Conservation (phyloP, 73 alveolate species). For the Symbiodinium natans region DNA sequence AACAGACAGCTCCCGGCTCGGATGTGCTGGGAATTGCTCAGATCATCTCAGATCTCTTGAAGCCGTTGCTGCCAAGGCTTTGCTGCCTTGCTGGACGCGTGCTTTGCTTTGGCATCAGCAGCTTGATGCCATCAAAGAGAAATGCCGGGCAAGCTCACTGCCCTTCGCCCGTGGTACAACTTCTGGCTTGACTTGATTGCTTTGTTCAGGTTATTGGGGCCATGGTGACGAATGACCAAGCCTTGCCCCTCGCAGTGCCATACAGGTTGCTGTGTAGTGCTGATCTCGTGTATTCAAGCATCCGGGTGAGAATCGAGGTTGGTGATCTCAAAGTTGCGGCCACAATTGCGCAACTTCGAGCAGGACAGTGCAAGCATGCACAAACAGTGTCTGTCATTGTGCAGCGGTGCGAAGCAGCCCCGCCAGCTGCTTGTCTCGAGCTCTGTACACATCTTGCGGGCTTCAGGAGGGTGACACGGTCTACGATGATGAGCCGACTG, state of each 20-base stretch:
- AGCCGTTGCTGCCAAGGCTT: not conserved
- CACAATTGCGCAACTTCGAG: slow-evolving; percentile 51
- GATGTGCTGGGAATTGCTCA: not conserved
- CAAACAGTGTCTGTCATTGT: not conserved
- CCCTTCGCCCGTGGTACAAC: no score
- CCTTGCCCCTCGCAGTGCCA: not conserved
- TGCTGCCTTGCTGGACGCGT: not conserved
- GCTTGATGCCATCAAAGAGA: not conserved
- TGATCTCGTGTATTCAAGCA: not conserved
- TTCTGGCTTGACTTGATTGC: no score
- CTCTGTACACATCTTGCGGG: not conserved
- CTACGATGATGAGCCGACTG: slow-evolving; percentile 1
- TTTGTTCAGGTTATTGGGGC: slow-evolving; percentile 49
- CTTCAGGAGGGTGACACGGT: slow-evolving; percentile 28
- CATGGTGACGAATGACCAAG: slow-evolving; percentile 75
- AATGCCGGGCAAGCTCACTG: no score
- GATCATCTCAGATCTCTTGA: not conserved
- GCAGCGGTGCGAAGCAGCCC: not conserved
- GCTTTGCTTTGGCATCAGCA: not conserved
- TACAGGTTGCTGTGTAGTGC: not conserved
- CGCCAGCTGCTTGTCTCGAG: not conserved
- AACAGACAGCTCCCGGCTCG: not conserved
- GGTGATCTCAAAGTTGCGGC: slow-evolving; percentile 77
- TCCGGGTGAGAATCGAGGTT: not conserved
- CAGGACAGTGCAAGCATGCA: slow-evolving; percentile 29